phyloP scores from a whole-genome alignment of 495 filamentous ascomycete species.

The Oidiodendron maius region DNA sequence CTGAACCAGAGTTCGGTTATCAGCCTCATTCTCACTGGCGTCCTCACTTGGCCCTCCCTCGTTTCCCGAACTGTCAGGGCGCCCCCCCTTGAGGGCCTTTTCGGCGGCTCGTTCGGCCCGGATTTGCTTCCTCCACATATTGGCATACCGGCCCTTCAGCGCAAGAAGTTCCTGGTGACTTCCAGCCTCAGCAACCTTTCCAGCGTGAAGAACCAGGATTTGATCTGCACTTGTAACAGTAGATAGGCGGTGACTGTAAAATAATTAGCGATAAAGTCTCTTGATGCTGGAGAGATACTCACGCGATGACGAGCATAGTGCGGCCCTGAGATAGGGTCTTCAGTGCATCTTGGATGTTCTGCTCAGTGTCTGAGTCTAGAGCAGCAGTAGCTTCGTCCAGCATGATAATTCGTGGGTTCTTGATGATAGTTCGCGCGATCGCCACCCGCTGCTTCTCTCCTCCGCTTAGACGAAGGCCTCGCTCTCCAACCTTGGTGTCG shows the following conservation, averaged over 20 bases:
- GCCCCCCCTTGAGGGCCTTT: conserved; percentile 34
- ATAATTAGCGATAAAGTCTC: not conserved
- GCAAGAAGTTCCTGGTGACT: conserved; percentile 81
- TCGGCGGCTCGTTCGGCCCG: conserved; percentile 78
- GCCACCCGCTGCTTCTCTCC: conserved; percentile 97
- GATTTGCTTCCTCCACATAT: conserved; percentile 96
- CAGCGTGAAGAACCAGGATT: conserved; percentile 86
- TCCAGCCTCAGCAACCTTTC: conserved; percentile 76
- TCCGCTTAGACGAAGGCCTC: conserved; percentile 84
- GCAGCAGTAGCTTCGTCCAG: conserved; percentile 96
- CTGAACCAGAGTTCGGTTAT: conserved; percentile 5
- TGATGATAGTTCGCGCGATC: conserved; percentile 93
- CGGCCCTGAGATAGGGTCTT: conserved; percentile 73
- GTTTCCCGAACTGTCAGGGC: conserved; percentile 16
- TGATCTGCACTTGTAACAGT: conserved; percentile 94
- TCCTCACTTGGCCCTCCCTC: conserved; percentile 11
- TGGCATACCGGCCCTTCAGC: conserved; percentile 71
- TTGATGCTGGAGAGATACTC: conserved; percentile 23
- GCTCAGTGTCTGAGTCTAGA: conserved; percentile 90
- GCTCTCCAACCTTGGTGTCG: conserved; percentile 88
- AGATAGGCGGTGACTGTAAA: conserved; percentile 69
- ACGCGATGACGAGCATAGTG: conserved; percentile 66
- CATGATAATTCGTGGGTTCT: conserved; percentile 92
- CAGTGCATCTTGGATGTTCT: conserved; percentile 87
- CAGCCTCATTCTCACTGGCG: conserved; percentile 18